A percentile compares a stretch with the other conserved stretches of the same genome.
phyloP scores from a whole-genome alignment of 2,329 filamentous ascomycete species.

The Talaromyces atroroseus region DNA sequence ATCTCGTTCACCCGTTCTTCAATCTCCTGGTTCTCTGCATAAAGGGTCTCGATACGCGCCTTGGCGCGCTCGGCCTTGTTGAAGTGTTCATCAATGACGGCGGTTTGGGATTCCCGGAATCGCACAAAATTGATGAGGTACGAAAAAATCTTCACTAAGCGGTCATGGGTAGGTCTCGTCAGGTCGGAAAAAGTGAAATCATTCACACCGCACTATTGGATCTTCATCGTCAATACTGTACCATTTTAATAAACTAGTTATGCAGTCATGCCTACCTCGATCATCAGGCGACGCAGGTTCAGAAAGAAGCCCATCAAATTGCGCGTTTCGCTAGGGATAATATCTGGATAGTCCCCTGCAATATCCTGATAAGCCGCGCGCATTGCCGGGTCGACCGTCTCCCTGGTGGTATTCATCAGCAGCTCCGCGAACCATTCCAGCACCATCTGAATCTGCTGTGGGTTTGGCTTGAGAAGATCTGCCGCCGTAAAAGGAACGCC shows the following conservation, averaged over 20 bases:
- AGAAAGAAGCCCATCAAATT: slow-evolving; percentile 96
- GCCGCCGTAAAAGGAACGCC: slow-evolving; percentile 80
- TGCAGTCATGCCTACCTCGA: slow-evolving; percentile 47
- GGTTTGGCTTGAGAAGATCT: slow-evolving; percentile 89
- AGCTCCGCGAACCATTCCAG: slow-evolving; percentile 97
- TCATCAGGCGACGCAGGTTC: slow-evolving; percentile 69
- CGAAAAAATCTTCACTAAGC: slow-evolving; percentile 90
- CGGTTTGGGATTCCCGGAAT: slow-evolving; percentile 88
- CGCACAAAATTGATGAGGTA: slow-evolving; percentile 99
- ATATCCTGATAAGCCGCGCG: slow-evolving; percentile 83
- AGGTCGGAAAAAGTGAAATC: slow-evolving; percentile 93
- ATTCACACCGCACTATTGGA: slow-evolving; percentile 69
- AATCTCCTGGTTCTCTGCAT: slow-evolving; percentile 80
- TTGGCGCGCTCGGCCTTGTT: slow-evolving; percentile 86
- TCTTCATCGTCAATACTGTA: slow-evolving; percentile 4
- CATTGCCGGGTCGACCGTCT: slow-evolving; percentile 93
- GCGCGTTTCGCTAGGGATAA: slow-evolving; percentile 78
- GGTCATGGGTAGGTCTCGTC: slow-evolving; percentile 82
- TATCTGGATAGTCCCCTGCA: slow-evolving; percentile 75
- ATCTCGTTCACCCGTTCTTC: slow-evolving; percentile 75
- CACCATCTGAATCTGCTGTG: slow-evolving; percentile 91
- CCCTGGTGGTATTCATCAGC: slow-evolving; percentile 86
- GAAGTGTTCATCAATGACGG: slow-evolving; percentile 86
- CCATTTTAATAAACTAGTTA: background rate
- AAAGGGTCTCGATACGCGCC: slow-evolving; percentile 77